Base-by-base conservation (phyloP, 2,329 filamentous ascomycete genomes). In the Pyrenophora teres region DNA sequence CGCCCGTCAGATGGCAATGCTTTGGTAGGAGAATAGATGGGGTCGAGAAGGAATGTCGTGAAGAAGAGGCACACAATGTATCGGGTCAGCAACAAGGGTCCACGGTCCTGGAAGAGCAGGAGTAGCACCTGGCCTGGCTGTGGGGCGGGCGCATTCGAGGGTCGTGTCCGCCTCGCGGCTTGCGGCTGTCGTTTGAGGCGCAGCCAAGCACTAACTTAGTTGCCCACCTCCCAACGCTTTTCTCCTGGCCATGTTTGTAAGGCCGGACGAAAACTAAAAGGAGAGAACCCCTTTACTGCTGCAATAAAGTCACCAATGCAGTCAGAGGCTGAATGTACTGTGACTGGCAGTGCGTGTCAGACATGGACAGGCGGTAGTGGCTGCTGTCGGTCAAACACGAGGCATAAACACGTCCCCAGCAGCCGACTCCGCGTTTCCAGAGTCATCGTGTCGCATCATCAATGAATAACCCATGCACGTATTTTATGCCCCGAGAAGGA, bases 131-230 rank as follows among this genome's bases (percentile, higher is more conserved):
- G 54, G 58, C 55, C 31, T 37, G 52, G 52, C 55, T 60, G 64
- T 67, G 64, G 64, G 62, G 64, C 56, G 51, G 59, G 52, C 64
- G 52, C 53, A 57, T 53, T 59, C 54, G 57, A 56, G 54, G 57
- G 54, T 56, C 57, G 58, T 58, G 57, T 63, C 58, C 57, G 62
- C 63, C 59, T 60, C 54, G 62, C 56, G 59, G 59, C 58, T 38
- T 56, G 61, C 52, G 57, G 56, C 57, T 58, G 36, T 31, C 40
- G 33, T 42, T 47, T 49, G 60, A 57, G 60, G 56, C 57, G 56
- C 60, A 59, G 63, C 56, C 46, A 30, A 13, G 9, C 10, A 10
- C 10, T 44, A 21, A 32, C 21, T 40, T 50, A 45, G 52, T 47
- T 42, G 36, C 40, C 12, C 41, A 30, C 32, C 38, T 46, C 27